These are phyloP conservation scores for Parascedosporium putredinis DNA, from an alignment of 2,329 filamentous ascomycete species.

Conservation along the genomic window DNA sequence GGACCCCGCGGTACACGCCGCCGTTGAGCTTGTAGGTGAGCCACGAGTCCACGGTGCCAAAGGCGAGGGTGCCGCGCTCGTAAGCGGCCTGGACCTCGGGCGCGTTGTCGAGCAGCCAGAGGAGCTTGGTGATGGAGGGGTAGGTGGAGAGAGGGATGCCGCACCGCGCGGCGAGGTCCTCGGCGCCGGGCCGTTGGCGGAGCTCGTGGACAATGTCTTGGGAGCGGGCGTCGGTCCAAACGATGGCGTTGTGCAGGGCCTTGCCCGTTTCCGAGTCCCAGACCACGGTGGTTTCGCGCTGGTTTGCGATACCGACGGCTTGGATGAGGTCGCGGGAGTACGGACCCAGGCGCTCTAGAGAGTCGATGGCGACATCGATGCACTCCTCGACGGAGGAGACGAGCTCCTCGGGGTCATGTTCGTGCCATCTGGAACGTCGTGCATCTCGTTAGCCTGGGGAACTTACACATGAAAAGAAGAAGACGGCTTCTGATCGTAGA, in stretches of 20 bases:
- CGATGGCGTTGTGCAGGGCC: conserved; percentile 76
- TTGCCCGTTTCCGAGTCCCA: conserved; percentile 77
- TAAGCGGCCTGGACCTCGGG: conserved; percentile 61
- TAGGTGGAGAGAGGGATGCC: conserved; percentile 83
- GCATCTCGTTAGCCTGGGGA: no score
- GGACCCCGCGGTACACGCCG: conserved; percentile 50
- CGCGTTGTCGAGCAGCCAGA: conserved; percentile 70
- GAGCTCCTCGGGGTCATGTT: conserved; percentile 74
- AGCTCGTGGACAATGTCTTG: conserved; percentile 63
- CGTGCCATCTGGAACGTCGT: conserved; percentile 59
- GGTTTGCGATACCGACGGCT: conserved; percentile 78
- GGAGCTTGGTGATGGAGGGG: conserved; percentile 73
- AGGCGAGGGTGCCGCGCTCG: conserved; percentile 63
- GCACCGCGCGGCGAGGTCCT: conserved; percentile 59
- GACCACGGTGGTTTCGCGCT: conserved; percentile 77
- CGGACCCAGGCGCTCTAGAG: conserved; percentile 62
- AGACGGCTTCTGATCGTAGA: no score
- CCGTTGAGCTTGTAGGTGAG: conserved; percentile 77
- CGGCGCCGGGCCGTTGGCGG: conserved; percentile 55
- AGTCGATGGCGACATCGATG: conserved; percentile 63
- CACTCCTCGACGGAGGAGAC: conserved; percentile 66
- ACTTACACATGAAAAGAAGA: no score
- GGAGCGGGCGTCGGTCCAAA: conserved; percentile 83
- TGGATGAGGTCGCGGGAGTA: conserved; percentile 52
- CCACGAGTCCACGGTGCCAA: conserved; percentile 86